Percentiles rank a stretch among this genome's conserved stretches.
phyloP scores from a whole-genome alignment of 345 rosid species.

The Acer saccharum region DNA sequence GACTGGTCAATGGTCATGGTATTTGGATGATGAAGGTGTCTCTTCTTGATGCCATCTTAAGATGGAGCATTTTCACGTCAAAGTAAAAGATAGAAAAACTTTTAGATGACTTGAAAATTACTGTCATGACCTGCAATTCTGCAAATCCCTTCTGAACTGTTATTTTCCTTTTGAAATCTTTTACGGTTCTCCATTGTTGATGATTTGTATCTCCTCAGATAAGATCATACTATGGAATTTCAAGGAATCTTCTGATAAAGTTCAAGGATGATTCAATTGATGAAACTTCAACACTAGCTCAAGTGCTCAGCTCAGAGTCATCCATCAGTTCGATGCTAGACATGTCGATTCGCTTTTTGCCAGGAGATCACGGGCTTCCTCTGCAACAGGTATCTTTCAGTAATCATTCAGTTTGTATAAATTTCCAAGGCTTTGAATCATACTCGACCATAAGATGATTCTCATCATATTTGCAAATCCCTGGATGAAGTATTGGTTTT shows the following conservation, averaged over 20 bases:
- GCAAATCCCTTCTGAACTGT: background rate
- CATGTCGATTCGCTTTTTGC: slow-evolving; percentile 85
- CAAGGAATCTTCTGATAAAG: slow-evolving; percentile 87
- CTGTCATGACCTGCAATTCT: background rate
- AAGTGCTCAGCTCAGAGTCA: slow-evolving; percentile 86
- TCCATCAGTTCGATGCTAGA: slow-evolving; percentile 92
- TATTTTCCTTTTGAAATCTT: background rate
- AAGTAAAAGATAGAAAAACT: background rate
- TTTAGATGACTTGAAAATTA: slow-evolving; percentile 6
- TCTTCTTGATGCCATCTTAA: background rate
- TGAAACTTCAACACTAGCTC: slow-evolving; percentile 84
- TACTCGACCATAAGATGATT: background rate
- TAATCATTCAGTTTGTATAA: slow-evolving; percentile 1
- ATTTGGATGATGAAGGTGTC: slow-evolving; percentile 2
- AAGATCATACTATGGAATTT: slow-evolving; percentile 89
- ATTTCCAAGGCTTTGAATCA: background rate
- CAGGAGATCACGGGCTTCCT: slow-evolving; percentile 97
- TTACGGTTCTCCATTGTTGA: background rate
- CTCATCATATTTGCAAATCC: background rate
- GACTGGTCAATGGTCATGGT: background rate
- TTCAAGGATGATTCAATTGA: slow-evolving; percentile 87
- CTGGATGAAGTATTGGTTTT: background rate
- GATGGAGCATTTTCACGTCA: background rate
- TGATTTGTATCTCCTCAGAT: slow-evolving; percentile 53
- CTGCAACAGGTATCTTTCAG: slow-evolving; percentile 76